Conservation (phyloP, 352 stramenopile genomes). For the Globisporangium paddicum region DNA sequence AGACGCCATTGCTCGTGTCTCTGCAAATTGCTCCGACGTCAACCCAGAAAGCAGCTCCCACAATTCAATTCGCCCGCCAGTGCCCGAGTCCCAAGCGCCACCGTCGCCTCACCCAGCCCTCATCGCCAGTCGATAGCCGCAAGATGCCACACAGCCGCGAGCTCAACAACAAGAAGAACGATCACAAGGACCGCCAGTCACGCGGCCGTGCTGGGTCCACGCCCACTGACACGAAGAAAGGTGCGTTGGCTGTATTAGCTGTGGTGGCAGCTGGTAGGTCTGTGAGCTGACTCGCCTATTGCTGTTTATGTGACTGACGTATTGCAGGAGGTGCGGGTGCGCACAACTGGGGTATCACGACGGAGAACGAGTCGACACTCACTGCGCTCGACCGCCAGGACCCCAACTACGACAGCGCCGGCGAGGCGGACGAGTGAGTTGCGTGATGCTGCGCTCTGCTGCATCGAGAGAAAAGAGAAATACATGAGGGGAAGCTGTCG, state of each 20-base stretch:
- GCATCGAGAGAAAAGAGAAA: neutral
- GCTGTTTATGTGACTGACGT: neutral
- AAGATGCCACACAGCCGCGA: constrained; percentile 77
- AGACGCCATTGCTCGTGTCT: neutral
- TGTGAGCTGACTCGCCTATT: constrained; percentile 2
- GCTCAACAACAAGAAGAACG: constrained; percentile 83
- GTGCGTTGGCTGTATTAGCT: neutral
- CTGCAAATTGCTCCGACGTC: neutral
- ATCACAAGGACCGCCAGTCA: constrained; percentile 79
- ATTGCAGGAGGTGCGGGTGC: constrained; percentile 60
- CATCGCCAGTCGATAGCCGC: constrained; percentile 14
- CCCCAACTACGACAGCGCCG: constrained; percentile 76
- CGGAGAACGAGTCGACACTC: constrained; percentile 30
- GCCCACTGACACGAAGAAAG: constrained; percentile 9
- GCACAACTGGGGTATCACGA: constrained; percentile 75
- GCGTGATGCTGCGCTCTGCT: neutral
- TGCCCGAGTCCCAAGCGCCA: neutral
- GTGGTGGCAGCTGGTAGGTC: neutral
- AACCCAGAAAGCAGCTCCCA: neutral
- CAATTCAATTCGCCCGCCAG: constrained; percentile 7
- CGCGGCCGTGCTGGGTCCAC: constrained; percentile 30
- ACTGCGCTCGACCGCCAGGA: constrained; percentile 60
- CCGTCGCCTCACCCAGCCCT: neutral
- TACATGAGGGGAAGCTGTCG: too few relatives aligned
- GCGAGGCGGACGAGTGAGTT: constrained; percentile 22